Conservation (phyloP, 768 basidiomycete species). For the Amanita muscaria region DNA sequence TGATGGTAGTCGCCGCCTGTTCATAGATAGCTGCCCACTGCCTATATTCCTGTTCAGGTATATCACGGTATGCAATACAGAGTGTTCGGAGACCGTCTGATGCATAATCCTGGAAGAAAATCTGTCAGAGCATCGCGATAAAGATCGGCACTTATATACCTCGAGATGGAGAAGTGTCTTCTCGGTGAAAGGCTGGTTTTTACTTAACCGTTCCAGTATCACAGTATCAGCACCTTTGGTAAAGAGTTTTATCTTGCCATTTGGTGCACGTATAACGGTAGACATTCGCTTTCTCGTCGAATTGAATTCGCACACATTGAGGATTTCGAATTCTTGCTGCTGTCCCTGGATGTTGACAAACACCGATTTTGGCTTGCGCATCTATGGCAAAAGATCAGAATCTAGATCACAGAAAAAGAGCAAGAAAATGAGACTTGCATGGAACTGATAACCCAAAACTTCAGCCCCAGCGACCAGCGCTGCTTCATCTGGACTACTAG, state of each 20-base stretch:
- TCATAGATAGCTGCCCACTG: slow-evolving; percentile 87
- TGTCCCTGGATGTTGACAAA: slow-evolving; percentile 76
- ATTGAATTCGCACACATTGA: slow-evolving; percentile 99
- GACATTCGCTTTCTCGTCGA: slow-evolving; percentile 98
- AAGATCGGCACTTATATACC: slow-evolving; percentile 35
- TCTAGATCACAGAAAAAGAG: not conserved
- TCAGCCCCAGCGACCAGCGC: slow-evolving; percentile 94
- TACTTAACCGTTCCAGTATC: slow-evolving; percentile 86
- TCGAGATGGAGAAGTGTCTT: slow-evolving; percentile 86
- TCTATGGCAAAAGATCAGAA: slow-evolving; percentile 37
- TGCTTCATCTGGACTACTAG: slow-evolving; percentile 96
- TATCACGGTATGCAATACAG: slow-evolving; percentile 92
- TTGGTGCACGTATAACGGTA: slow-evolving; percentile 77
- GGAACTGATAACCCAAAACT: slow-evolving; percentile 85
- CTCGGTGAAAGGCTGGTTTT: slow-evolving; percentile 78
- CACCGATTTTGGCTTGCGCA: slow-evolving; percentile 91
- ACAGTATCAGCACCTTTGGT: slow-evolving; percentile 98
- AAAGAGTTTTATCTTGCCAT: slow-evolving; percentile 89
- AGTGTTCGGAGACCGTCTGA: slow-evolving; percentile 95
- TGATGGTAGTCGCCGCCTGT: slow-evolving; percentile 90
- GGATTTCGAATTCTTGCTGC: slow-evolving; percentile 74
- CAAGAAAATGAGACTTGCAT: slow-evolving; percentile 45
- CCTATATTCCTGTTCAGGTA: slow-evolving; percentile 82
- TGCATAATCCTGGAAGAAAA: slow-evolving; percentile 71
- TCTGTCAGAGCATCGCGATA: slow-evolving; percentile 1